phyloP scores from a whole-genome alignment of 2,329 filamentous ascomycete genomes.

The Bipolaris cookei region DNA sequence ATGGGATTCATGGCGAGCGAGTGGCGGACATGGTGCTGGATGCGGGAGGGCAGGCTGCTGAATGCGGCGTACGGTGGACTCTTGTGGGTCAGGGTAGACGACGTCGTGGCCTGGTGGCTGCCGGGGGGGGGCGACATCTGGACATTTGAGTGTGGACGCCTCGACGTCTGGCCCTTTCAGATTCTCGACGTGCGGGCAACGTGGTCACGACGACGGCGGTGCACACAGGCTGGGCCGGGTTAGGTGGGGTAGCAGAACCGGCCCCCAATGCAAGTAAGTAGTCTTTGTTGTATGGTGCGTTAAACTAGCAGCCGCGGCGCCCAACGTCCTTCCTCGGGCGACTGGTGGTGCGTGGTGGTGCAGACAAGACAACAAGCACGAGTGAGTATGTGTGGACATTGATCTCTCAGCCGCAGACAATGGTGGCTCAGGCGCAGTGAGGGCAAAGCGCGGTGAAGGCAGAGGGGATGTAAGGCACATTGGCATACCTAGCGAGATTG shows the following conservation, averaged over 20 bases:
- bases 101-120: not conserved
- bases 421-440: not conserved
- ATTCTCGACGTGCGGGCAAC: not conserved
- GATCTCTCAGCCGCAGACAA: not conserved
- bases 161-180: not conserved
- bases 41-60: conserved; percentile 17
- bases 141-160: not conserved
- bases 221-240: conserved; percentile 5
- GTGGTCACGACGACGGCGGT: not conserved
- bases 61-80: not conserved
- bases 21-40: not conserved
- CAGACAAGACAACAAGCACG: not conserved
- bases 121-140: not conserved
- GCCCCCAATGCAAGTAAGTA: not conserved
- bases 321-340: conserved; percentile 1
- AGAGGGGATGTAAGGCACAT: not conserved
- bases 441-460: conserved; percentile 8
- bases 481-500: too few species aligned
- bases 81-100: conserved; percentile 8
- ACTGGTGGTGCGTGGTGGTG: conserved; percentile 3
- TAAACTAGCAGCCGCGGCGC: conserved; percentile 3
- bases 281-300: too few species aligned
- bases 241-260: conserved; percentile 10
- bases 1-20: conserved; percentile 8
- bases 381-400: too few species aligned